Evolutionary conservation across 805 yeast species (phyloP), one percentile per base, ranked within the genome.

Genomic region (Yamadazyma scolyti): DNA sequence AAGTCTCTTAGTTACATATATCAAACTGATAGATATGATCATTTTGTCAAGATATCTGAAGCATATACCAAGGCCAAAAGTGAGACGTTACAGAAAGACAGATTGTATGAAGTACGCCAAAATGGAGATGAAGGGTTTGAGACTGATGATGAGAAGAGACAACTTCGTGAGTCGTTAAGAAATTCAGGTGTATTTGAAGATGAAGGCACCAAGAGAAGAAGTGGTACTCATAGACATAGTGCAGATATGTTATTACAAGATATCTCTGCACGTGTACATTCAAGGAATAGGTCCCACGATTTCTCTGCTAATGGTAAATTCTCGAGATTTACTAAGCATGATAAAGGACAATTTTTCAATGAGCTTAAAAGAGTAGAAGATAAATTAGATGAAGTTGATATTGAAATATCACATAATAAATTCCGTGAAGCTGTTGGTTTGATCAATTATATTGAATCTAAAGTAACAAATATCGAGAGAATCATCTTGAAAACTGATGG

Each of bases 351-450:
- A 47, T 31, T 62, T 10, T 59, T 75, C 39, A 63, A 67, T 33
- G 71, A 60, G 12, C 58, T 81, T 33, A 71, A 73, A 33, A 57
- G 58, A 18, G 60, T 78, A 9, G 88, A 81, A 44, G 82, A 78
- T 31, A 55, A 65, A 19, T 61, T 83, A 11, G 87, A 82, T 46
- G 86, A 81, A 33, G 66, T 82, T 24, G 93, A 84, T 49, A 75
- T 80, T 9, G 67, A 67, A 33, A 65, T 82, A 16, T 80, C 85
- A 8, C 79, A 82, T 44, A 71, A 74, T 31, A 67, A 71, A 33
- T 80, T 70, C 44, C 56, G 50, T 30, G 63, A 59, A 25, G 65
- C 75, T 4, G 73, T 71, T 12, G 69, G 68, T 6, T 46, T 61
- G 16, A 53, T 66, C 24, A 50, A 49, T 18, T 61, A 61, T 39